phyloP scores from a whole-genome alignment of 306 rosid species.

The Quercus aquifolioides region DNA sequence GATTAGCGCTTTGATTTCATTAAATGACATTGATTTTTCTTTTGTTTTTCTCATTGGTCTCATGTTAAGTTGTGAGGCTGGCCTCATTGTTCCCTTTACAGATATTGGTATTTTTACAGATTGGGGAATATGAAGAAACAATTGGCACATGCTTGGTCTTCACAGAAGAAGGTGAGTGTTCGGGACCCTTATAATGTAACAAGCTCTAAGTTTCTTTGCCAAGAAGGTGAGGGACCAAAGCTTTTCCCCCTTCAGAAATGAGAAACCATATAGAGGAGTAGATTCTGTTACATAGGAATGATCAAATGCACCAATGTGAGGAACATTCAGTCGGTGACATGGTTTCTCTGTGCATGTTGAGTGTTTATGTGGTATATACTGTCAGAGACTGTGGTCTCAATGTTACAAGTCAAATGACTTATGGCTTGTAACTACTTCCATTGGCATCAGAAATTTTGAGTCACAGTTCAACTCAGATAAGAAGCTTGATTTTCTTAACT shows the following conservation, averaged over 20 bases:
- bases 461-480: no score
- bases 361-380: not conserved
- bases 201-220: not conserved
- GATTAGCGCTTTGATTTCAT: not conserved
- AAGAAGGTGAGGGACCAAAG: not conserved
- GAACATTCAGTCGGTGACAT: not conserved
- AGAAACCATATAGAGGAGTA: not conserved
- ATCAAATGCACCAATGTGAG: not conserved
- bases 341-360: not conserved
- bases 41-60: not conserved
- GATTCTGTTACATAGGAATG: not conserved
- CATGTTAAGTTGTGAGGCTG: slow-evolving; percentile 5
- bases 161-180: slow-evolving; percentile 53
- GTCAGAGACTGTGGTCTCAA: not conserved
- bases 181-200: not conserved
- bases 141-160: slow-evolving; percentile 72
- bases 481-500: no score
- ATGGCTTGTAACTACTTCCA: not conserved
- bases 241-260: not conserved
- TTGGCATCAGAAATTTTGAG: not conserved
- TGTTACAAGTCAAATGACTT: no score
- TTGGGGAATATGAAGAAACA: slow-evolving; percentile 75
- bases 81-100: not conserved
- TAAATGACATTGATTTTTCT: not conserved
- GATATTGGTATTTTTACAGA: slow-evolving; percentile 35